phyloP scores from a whole-genome alignment of 225 moss, liverwort and hornwort species.

The Marchantia paleacea region DNA sequence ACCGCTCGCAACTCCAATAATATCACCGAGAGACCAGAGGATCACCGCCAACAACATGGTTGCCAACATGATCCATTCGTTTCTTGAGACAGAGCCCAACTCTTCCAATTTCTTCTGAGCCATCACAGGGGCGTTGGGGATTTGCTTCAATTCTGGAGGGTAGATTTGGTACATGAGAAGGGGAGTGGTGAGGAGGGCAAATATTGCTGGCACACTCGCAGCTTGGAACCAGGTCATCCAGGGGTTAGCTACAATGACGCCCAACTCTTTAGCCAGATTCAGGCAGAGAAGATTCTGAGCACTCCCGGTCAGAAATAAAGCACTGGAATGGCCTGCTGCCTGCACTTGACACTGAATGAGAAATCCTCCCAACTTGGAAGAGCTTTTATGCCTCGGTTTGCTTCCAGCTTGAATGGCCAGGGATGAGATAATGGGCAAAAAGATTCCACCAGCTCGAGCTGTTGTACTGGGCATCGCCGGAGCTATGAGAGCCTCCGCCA shows the following conservation, averaged over 20 bases:
- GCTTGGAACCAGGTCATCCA: conserved; percentile 19
- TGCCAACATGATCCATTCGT: conserved; percentile 21
- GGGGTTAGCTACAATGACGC: background rate
- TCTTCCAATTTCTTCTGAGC: conserved; percentile 18
- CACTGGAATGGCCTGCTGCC: conserved; percentile 15
- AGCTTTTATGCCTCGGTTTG: background rate
- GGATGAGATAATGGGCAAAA: conserved; percentile 19
- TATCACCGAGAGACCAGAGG: background rate
- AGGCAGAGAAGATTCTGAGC: conserved; percentile 17
- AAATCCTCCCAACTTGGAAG: background rate
- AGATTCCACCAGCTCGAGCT: conserved; percentile 24
- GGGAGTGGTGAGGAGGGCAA: conserved; percentile 6
- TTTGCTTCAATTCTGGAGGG: conserved; percentile 10
- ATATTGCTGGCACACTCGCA: conserved; percentile 5
- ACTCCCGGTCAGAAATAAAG: conserved; percentile 18
- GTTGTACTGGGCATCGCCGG: conserved; percentile 18
- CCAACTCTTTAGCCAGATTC: conserved; percentile 15
- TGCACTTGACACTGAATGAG: conserved; percentile 20
- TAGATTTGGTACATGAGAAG: background rate
- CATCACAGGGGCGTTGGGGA: conserved; percentile 6
- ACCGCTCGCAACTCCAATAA: background rate
- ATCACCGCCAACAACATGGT: background rate
- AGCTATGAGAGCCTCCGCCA: conserved; percentile 18
- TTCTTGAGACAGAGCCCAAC: conserved; percentile 18
- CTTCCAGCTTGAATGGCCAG: conserved; percentile 3